Evolutionary conservation across 352 stramenopile genomes (phyloP).

Genomic region (Pythium sukuiense): DNA sequence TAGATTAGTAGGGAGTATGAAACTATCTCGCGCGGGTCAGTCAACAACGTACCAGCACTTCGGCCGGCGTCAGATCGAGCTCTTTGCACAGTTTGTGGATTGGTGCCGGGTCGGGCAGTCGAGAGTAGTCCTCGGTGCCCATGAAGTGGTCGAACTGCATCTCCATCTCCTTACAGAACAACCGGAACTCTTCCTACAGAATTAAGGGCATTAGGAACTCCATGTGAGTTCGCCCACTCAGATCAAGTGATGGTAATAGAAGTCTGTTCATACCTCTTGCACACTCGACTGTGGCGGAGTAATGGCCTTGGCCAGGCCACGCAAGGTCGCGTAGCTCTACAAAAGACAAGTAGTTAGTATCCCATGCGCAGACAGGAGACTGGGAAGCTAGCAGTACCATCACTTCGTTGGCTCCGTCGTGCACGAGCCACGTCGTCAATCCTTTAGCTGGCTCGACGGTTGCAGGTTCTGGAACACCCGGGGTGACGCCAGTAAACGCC

Average conservation of each 20-base stretch:
- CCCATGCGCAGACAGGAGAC: background rate
- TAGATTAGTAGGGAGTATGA: background rate
- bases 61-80: constrained; percentile 47
- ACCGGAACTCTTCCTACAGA: constrained; percentile 57
- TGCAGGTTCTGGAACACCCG: background rate
- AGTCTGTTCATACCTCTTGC: constrained; percentile 42
- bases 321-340: constrained; percentile 65
- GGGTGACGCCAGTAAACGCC: constrained; percentile 18
- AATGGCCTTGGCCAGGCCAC: constrained; percentile 61
- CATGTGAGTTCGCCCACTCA: background rate
- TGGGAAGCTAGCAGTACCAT: constrained; percentile 32
- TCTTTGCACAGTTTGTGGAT: constrained; percentile 51
- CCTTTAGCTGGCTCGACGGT: constrained; percentile 34
- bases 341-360: background rate
- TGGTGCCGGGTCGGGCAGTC: constrained; percentile 49
- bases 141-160: constrained; percentile 67
- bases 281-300: constrained; percentile 48
- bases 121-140: constrained; percentile 37
- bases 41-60: constrained; percentile 43
- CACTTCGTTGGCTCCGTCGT: constrained; percentile 68
- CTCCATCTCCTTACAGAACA: constrained; percentile 77
- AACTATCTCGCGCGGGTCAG: background rate
- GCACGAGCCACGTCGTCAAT: constrained; percentile 72
- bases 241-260: background rate
- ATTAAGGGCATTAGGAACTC: background rate